Base-by-base conservation (phyloP, 441 rosid genomes). In the Erodium texanum region DNA sequence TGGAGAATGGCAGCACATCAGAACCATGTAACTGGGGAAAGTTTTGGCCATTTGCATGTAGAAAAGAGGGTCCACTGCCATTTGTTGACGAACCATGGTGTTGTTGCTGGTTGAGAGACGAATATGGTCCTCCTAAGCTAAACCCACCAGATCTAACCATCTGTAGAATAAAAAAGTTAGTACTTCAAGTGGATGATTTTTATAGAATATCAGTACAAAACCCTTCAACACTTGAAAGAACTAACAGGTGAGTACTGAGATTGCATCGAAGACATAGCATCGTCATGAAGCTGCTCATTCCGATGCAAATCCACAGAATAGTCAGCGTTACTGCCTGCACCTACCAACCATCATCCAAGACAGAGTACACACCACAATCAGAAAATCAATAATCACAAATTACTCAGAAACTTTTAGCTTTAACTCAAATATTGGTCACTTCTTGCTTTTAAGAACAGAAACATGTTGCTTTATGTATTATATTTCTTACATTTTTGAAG, bases 191-290 rank as follows among this genome's bases (percentile, higher is more conserved):
- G 68, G 62, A 52, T 68, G 19, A 70, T 66, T 20, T 52, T 68
- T 20, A 32, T 16, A 67, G 36, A 72, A 12, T 10, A 52, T 58
- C 27, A 58, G 63, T 10, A 58, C 29, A 58, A 11, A 58, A 58
- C 12, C 63, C 14, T 58, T 19, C 11, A 8, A 22, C 63, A 22
- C 63, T 10, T 41, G 16, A 58, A 22, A 56, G 62, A 38, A 76
- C 99, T 82, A 81, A 94, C 99, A 68, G 94, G 81, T 80, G 88
- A 93, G 77, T 89, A 91, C 83, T 94, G 99, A 73, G 99, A 85
- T 78, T 88, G 99, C 90, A 90, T 92, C 92, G 90, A 84, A 62
- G 90, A 81, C 77, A 89, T 71, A 24, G 97, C 64, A 78, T 84
- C 92, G 62, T 94, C 98, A 79, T 92, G 97, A 78, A 87, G 83